Conservation (phyloP, 148 eudicot species). For the Agrostemma githago region DNA sequence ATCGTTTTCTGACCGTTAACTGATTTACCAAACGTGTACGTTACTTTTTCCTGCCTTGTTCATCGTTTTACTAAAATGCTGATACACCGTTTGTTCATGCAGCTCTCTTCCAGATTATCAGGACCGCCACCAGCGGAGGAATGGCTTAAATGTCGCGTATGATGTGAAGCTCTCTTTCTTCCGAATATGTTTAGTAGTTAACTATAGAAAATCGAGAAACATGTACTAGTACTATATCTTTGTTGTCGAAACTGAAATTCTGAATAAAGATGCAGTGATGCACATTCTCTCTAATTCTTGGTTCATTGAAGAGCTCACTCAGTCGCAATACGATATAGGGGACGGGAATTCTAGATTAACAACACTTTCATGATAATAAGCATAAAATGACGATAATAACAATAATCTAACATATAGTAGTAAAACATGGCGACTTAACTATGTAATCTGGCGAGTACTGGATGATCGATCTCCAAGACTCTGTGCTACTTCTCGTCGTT, state of each 20-base stretch:
- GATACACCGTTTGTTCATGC: slow-evolving; percentile 11
- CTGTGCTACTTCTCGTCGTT: no score
- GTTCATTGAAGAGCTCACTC: no score
- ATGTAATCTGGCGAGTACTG: no score
- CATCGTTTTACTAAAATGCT: not conserved
- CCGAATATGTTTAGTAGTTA: slow-evolving; percentile 18
- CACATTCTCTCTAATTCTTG: slow-evolving; percentile 7
- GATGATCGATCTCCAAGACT: no score
- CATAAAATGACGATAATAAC: no score
- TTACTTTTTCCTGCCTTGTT: not conserved
- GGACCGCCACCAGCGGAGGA: slow-evolving; percentile 82
- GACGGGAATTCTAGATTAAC: no score
- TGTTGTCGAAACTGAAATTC: slow-evolving; percentile 23
- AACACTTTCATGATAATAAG: no score
- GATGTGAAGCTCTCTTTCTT: slow-evolving; percentile 11
- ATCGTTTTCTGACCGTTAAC: no score
- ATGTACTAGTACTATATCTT: slow-evolving; percentile 13
- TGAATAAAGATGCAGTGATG: slow-evolving; percentile 32
- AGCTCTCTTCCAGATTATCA: slow-evolving; percentile 81
- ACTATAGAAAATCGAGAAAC: slow-evolving; percentile 18
- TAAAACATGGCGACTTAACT: no score
- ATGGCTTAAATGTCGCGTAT: slow-evolving; percentile 46
- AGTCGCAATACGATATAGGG: no score
- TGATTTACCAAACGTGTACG: not conserved
- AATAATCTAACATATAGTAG: no score